phyloP scores from a whole-genome alignment of 2,329 filamentous ascomycete species.

The Metarhizium guizhouense region DNA sequence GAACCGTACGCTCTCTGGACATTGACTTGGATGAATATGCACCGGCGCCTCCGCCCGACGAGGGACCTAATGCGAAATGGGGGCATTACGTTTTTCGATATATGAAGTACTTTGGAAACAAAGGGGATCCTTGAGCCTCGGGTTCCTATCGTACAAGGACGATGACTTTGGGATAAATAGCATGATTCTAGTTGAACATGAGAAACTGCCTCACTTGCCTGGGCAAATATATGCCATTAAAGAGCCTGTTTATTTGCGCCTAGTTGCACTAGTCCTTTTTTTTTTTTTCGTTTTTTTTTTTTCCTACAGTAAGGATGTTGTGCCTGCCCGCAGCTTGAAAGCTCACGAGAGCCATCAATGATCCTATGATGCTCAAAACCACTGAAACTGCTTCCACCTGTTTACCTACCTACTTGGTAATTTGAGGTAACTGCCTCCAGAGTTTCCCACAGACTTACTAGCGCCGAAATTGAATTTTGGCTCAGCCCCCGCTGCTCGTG shows the following conservation, averaged over 20 bases:
- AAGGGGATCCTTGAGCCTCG: neutral
- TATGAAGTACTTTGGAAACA: conserved; percentile 17
- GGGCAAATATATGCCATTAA: neutral
- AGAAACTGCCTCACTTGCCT: too few relatives aligned
- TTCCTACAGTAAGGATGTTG: too few relatives aligned
- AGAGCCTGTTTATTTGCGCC: neutral
- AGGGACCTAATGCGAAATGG: conserved; percentile 19
- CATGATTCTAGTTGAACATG: neutral
- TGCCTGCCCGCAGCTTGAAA: neutral
- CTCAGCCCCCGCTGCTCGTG: neutral
- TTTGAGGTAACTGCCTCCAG: too few relatives aligned
- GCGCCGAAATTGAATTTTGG: neutral
- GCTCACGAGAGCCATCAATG: too few relatives aligned
- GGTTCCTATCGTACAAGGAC: neutral
- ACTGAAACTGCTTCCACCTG: too few relatives aligned
- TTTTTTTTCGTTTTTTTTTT: too few relatives aligned
- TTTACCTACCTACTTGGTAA: too few relatives aligned
- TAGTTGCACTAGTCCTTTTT: too few relatives aligned
- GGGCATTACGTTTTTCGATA: conserved; percentile 24
- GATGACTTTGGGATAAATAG: neutral
- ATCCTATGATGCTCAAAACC: too few relatives aligned
- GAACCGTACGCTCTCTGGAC: conserved; percentile 17
- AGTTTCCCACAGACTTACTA: neutral
- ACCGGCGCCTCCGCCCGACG: conserved; percentile 13
- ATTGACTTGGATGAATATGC: conserved; percentile 24